Conservation (phyloP, 2,329 filamentous ascomycete genomes). For the Scedosporium dehoogii region DNA sequence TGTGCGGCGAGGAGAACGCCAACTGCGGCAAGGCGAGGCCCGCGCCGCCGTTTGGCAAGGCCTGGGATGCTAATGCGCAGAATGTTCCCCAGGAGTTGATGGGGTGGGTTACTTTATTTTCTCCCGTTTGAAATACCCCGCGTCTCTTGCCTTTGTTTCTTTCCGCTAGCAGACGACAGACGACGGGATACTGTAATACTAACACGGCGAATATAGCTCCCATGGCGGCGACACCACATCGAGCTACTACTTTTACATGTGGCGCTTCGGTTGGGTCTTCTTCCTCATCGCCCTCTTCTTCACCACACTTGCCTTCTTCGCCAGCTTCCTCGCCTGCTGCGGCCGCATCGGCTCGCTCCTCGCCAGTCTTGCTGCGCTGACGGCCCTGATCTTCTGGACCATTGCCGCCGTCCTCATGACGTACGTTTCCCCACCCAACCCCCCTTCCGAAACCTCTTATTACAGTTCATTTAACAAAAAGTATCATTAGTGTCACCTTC, state of each 20-base stretch:
- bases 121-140: too few relatives aligned
- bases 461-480: not conserved
- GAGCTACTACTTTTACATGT: slow-evolving; percentile 65
- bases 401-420: slow-evolving; percentile 65
- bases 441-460: too few relatives aligned
- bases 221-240: slow-evolving; percentile 47
- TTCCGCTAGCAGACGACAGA: too few relatives aligned
- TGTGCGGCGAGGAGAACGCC: slow-evolving; percentile 57
- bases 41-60: slow-evolving; percentile 64
- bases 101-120: slow-evolving; percentile 28
- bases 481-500: slow-evolving; percentile 42
- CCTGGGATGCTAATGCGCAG: slow-evolving; percentile 40
- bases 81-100: slow-evolving; percentile 34
- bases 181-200: too few relatives aligned
- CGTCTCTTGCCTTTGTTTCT: too few relatives aligned
- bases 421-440: slow-evolving; percentile 33
- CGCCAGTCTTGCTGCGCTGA: slow-evolving; percentile 43
- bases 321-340: slow-evolving; percentile 59
- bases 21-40: slow-evolving; percentile 55
- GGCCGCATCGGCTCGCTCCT: slow-evolving; percentile 61
- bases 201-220: not conserved
- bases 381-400: slow-evolving; percentile 61
- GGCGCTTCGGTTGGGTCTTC: slow-evolving; percentile 89
- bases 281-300: slow-evolving; percentile 80
- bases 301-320: slow-evolving; percentile 55